Base-by-base conservation (phyloP, 768 basidiomycete genomes). In the Lactifluus subvellereus region DNA sequence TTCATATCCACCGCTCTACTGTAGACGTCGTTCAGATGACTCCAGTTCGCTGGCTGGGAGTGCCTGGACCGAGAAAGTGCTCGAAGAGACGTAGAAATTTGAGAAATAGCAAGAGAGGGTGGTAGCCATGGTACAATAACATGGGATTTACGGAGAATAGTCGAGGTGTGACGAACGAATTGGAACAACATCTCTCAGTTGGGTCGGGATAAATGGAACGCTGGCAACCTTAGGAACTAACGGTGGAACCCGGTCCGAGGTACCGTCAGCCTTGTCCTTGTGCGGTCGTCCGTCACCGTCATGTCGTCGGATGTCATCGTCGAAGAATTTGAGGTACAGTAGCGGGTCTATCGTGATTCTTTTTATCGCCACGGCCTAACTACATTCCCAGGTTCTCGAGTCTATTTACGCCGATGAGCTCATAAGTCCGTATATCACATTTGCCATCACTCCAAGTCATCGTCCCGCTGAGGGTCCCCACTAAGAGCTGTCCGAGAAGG, bases 321-420 rank as follows among this genome's bases (percentile, higher is more conserved):
- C 59, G 94, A 98, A 76, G 94, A 98, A 75, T 85, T 94, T 66
- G 94, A 98, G 85, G 94, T 95, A 56, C 32, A 54, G 54, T 51
- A 70, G 37, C 68, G 64, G 8, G 47, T 32, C 38, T 52, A 45
- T 67, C 64, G 47, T 32, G 43, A 18, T 59, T 67, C 49, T 48
- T 61, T 61, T 10, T 35, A 42, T 60, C 45, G 45, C 43, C 20
- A 49, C 22, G 22, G 22, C 22, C 20, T 48, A 48, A 48, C 59
- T 38, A 55, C 38, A 32, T 18, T 6, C 37, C 7, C 70, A 96
- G 89, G 94, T 97, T 32, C 82, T 98, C 68, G 94, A 96, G 77
- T 88, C 93, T 3, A 98, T 98, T 73, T 98, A 96, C 74, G 93
- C 96, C 5, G 88, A 91, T 67, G 96, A 98, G 74, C 78, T 97